Percentiles rank a stretch among this genome's conserved stretches.
phyloP scores from a whole-genome alignment of 2,329 filamentous ascomycete genomes.

The Zymoseptoria ardabiliae region DNA sequence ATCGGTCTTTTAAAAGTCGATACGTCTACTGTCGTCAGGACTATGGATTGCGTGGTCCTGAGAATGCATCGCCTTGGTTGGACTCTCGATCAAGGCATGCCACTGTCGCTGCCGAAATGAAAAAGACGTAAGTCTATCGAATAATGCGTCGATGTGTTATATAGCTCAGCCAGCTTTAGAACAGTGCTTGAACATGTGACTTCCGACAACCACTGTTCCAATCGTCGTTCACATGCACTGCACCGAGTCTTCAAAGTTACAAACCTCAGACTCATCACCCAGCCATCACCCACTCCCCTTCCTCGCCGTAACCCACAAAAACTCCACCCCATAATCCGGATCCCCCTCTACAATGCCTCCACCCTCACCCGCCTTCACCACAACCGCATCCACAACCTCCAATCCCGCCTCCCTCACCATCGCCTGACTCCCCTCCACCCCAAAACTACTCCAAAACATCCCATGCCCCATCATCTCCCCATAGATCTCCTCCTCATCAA shows the following conservation, averaged over 20 bases:
- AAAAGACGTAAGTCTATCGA: not conserved
- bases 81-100: not conserved
- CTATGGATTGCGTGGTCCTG: not conserved
- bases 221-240: not conserved
- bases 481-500: conserved; percentile 22
- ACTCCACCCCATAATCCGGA: conserved; percentile 20
- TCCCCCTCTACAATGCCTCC: conserved; percentile 15
- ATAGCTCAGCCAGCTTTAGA: not conserved
- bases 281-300: conserved; percentile 3
- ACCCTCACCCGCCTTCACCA: conserved; percentile 14
- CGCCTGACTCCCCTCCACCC: conserved; percentile 29
- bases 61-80: not conserved
- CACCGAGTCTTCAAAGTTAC: not conserved
- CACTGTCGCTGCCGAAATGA: not conserved
- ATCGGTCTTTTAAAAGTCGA: conserved; percentile 11
- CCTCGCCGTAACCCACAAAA: conserved; percentile 20
- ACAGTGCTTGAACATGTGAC: not conserved
- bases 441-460: conserved; percentile 26
- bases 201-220: not conserved
- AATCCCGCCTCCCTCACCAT: conserved; percentile 33
- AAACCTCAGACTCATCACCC: not conserved
- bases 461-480: conserved; percentile 21
- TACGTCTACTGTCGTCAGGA: not conserved
- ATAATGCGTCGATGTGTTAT: not conserved
- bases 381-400: conserved; percentile 17